Conservation (phyloP, 306 rosid species). For the Ziziphus jujuba region DNA sequence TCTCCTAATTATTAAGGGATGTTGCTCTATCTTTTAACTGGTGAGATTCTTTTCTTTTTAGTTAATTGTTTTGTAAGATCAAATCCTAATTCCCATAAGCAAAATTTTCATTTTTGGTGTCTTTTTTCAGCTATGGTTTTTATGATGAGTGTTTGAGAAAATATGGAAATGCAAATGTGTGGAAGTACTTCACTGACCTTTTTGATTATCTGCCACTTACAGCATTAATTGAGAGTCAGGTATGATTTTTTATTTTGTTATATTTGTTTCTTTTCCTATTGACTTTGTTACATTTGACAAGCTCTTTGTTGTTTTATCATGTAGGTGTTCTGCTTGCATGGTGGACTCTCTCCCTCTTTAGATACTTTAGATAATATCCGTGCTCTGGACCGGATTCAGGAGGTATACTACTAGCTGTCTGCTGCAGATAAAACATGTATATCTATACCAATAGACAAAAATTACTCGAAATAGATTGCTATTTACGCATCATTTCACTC, state of each 20-base stretch:
- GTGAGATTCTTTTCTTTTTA: neutral
- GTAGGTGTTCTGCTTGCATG: slow-evolving; percentile 96
- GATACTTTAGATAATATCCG: slow-evolving; percentile 91
- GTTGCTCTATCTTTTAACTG: too few relatives aligned
- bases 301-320: neutral
- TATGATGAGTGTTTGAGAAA: slow-evolving; percentile 97
- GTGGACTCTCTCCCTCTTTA: slow-evolving; percentile 95
- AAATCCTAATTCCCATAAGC: slow-evolving; percentile 3
- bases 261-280: neutral
- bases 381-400: slow-evolving; percentile 90
- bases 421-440: neutral
- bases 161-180: slow-evolving; percentile 97
- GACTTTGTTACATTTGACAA: slow-evolving; percentile 9
- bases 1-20: too few relatives aligned
- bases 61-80: neutral
- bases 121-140: slow-evolving; percentile 84
- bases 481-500: neutral
- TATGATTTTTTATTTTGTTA: slow-evolving; percentile 38
- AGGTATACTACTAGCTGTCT: slow-evolving; percentile 49
- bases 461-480: neutral
- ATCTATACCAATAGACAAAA: neutral
- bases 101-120: neutral
- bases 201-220: slow-evolving; percentile 96
- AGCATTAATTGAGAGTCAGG: slow-evolving; percentile 99
- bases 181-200: slow-evolving; percentile 93